Conservation (phyloP, 345 rosid genomes). For the Erysimum cheiranthoides region DNA sequence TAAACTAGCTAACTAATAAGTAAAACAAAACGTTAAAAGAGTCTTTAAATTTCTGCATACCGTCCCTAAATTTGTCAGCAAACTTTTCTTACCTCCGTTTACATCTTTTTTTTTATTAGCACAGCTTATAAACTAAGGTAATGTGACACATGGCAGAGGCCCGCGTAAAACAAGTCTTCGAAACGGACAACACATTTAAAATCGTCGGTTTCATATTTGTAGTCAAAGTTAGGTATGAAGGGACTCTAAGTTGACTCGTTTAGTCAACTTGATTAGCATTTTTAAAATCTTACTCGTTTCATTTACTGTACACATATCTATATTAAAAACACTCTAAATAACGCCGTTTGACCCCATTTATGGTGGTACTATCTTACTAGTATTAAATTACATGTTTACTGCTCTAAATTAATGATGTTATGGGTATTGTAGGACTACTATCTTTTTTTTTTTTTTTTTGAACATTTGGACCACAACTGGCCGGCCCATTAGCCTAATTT, state of each 20-base stretch:
- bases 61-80: neutral
- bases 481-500: no score
- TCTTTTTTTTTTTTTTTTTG: no score
- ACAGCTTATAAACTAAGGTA: neutral
- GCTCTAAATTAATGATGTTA: no score
- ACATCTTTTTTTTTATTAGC: neutral
- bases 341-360: conserved; percentile 21
- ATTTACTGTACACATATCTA: neutral
- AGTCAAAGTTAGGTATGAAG: conserved; percentile 44
- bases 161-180: conserved; percentile 10
- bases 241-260: conserved; percentile 19
- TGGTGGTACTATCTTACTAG: neutral
- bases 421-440: no score
- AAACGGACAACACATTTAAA: conserved; percentile 29
- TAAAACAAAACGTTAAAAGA: neutral
- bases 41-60: neutral
- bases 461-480: no score
- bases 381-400: no score
- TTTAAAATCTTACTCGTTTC: neutral
- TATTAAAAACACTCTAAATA: conserved; percentile 2
- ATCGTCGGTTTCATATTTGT: conserved; percentile 37
- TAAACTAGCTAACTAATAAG: neutral
- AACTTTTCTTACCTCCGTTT: neutral
- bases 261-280: conserved; percentile 36
- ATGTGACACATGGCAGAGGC: conserved; percentile 3